These are phyloP conservation scores for Lactifluus volemus DNA, from an alignment of 768 basidiomycete genomes.

Conservation along the genomic window DNA sequence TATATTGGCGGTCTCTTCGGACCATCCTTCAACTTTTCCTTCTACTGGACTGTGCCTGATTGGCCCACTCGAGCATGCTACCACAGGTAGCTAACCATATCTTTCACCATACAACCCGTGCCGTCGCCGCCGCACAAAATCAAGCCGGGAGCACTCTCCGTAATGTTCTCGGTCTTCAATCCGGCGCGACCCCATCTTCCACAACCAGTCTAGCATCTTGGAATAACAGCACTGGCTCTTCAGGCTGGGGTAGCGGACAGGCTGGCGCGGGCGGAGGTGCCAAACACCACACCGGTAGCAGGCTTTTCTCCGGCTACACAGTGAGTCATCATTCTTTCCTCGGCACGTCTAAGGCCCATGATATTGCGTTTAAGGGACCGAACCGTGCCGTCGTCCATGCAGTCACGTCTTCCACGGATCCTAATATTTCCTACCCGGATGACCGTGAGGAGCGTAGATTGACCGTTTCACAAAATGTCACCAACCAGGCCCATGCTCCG, in stretches of 20 bases:
- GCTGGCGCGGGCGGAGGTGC: slow-evolving; percentile 58
- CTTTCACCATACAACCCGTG: slow-evolving; percentile 66
- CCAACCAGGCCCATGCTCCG: slow-evolving; percentile 20
- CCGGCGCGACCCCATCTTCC: slow-evolving; percentile 36
- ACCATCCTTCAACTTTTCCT: not conserved
- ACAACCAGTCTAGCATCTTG: slow-evolving; percentile 32
- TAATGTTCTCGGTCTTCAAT: slow-evolving; percentile 67
- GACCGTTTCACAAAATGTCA: slow-evolving; percentile 23
- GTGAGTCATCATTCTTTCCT: slow-evolving; percentile 33
- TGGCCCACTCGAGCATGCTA: slow-evolving; percentile 41
- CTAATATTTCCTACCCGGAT: slow-evolving; percentile 38
- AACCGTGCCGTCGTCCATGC: slow-evolving; percentile 69
- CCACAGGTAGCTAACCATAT: slow-evolving; percentile 78
- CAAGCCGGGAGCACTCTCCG: slow-evolving; percentile 59
- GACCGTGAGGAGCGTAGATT: slow-evolving; percentile 45
- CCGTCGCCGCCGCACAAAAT: slow-evolving; percentile 66
- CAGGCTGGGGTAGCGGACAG: slow-evolving; percentile 47
- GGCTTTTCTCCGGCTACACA: slow-evolving; percentile 60
- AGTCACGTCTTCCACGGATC: slow-evolving; percentile 51
- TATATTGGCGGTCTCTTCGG: not conserved
- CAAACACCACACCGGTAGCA: slow-evolving; percentile 62
- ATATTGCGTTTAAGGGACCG: slow-evolving; percentile 38
- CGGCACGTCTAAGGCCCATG: not conserved
- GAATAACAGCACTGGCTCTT: slow-evolving; percentile 38
- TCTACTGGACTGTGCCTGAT: not conserved